Base-by-base conservation (phyloP, 352 stramenopile genomes). In the Globisporangium lucens region DNA sequence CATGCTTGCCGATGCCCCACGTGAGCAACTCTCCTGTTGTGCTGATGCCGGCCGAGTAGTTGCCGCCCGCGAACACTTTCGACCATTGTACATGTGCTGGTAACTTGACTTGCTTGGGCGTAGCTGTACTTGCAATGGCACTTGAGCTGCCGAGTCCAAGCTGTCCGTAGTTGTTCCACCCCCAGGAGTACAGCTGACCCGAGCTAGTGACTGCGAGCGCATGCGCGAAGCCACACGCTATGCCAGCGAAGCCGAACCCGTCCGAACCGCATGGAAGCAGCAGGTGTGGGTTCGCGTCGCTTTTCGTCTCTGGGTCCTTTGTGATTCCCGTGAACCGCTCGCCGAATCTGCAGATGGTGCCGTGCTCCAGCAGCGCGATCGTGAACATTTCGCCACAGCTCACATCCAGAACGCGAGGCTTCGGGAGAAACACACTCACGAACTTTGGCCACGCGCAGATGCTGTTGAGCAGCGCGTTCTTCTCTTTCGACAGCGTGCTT, bases 311-410 rank as follows among this genome's bases (percentile, higher is more conserved):
- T 24, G 61, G 24, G 46, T 38, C 58, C 15, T 62, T 67, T n/a
- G 56, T 74, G 33, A 68, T 56, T 27, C 79, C 74, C 30, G 80
- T 77, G n/a, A 77, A 82, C 0, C 73, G 79, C 60, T 94, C 89
- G 3, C 89, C 90, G 41, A 91, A 93, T n/a, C 85, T 72, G 65
- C 89, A 97, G 13, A 96, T 67, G 7, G 74, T 80, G 0, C 90
- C 90, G 29, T 79, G 73, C 35, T 70, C 65, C 1, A 93, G 82
- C 20, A 97, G 55, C 5, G 84, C 77, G 3, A 91, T 66, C 0
- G 90, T 96, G 59, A 97, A 97, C 29, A 78, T 83, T 10, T 89
- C 77, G 1, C 90, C 90, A 60, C 90, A 97, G 38, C 75, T 78
- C 20, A 90, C 78, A 33, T 82, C 73, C 3, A 74, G 53, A 15